Conservation (phyloP, 2,329 filamentous ascomycete genomes). For the Phoma sp. region DNA sequence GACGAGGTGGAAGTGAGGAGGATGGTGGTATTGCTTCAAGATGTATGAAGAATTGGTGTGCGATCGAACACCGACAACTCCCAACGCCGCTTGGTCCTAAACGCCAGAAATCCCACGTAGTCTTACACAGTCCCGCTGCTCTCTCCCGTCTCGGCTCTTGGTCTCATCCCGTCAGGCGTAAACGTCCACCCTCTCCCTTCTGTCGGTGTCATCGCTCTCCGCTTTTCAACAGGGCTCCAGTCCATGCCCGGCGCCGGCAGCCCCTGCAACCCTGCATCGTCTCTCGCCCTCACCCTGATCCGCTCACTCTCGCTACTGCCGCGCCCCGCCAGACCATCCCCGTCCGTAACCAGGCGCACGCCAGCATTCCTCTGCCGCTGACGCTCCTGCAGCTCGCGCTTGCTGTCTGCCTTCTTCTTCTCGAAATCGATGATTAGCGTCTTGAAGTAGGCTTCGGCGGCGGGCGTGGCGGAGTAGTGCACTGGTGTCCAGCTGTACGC, state of each 20-base stretch:
- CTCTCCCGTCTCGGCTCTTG: constrained; percentile 48
- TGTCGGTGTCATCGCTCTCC: constrained; percentile 50
- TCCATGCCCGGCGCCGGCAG: constrained; percentile 44
- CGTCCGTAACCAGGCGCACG: constrained; percentile 45
- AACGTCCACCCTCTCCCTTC: constrained; percentile 41
- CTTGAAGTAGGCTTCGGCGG: constrained; percentile 85
- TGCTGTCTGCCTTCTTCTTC: constrained; percentile 60
- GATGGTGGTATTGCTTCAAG: constrained; percentile 17
- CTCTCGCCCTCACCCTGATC: constrained; percentile 33
- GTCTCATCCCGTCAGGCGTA: constrained; percentile 35
- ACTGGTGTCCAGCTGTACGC: constrained; percentile 81
- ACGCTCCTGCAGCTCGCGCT: constrained; percentile 39
- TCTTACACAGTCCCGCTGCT: constrained; percentile 41
- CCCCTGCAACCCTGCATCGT: constrained; percentile 42
- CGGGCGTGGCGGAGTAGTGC: constrained; percentile 81
- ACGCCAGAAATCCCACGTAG: neutral
- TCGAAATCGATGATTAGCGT: constrained; percentile 75
- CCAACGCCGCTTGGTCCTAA: neutral
- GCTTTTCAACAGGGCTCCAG: constrained; percentile 48
- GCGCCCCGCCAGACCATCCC: constrained; percentile 23
- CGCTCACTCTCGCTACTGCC: constrained; percentile 16
- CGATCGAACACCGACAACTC: neutral
- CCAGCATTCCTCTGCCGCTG: constrained; percentile 43
- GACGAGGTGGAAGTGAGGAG: constrained; percentile 37
- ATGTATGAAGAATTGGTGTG: neutral